These are phyloP conservation scores for Lachnellula hyalina DNA, from an alignment of 2,329 filamentous ascomycete genomes.

Conservation along the genomic window DNA sequence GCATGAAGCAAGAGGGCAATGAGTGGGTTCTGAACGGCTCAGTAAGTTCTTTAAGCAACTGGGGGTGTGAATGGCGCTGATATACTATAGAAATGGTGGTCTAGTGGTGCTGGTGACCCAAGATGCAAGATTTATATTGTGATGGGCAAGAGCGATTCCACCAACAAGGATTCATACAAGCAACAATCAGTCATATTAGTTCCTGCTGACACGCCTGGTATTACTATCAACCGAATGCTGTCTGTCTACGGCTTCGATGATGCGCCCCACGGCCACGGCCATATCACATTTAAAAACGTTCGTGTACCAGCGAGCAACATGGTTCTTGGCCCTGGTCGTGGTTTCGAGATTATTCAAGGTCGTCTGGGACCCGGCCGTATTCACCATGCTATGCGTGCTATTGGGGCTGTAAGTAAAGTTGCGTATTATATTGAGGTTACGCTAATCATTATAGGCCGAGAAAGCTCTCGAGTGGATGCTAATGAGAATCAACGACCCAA, in stretches of 20 bases:
- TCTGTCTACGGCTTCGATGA: slow-evolving; percentile 95
- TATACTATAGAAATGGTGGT: slow-evolving; percentile 87
- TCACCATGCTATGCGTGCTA: slow-evolving; percentile 94
- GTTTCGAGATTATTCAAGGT: slow-evolving; percentile 98
- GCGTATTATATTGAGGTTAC: not conserved
- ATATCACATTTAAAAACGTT: slow-evolving; percentile 85
- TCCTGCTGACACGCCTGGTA: slow-evolving; percentile 71
- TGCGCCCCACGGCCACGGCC: slow-evolving; percentile 95
- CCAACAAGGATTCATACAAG: slow-evolving; percentile 71
- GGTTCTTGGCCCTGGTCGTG: slow-evolving; percentile 85
- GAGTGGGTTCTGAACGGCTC: slow-evolving; percentile 88
- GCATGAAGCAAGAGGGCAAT: slow-evolving; percentile 76
- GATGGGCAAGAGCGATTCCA: slow-evolving; percentile 85
- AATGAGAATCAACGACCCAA: slow-evolving; percentile 85
- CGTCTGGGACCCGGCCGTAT: slow-evolving; percentile 93
- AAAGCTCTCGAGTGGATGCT: slow-evolving; percentile 92
- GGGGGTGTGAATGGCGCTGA: slow-evolving; percentile 13
- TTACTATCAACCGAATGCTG: slow-evolving; percentile 92
- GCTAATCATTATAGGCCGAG: slow-evolving; percentile 57
- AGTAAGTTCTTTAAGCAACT: slow-evolving; percentile 40
- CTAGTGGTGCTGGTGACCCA: slow-evolving; percentile 87
- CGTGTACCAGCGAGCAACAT: slow-evolving; percentile 79
- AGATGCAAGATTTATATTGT: slow-evolving; percentile 92
- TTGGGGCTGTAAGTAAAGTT: slow-evolving; percentile 62
- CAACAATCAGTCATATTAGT: slow-evolving; percentile 94